Base-by-base conservation (phyloP, 257 asterid genomes). In the Fraxinus pennsylvanica region DNA sequence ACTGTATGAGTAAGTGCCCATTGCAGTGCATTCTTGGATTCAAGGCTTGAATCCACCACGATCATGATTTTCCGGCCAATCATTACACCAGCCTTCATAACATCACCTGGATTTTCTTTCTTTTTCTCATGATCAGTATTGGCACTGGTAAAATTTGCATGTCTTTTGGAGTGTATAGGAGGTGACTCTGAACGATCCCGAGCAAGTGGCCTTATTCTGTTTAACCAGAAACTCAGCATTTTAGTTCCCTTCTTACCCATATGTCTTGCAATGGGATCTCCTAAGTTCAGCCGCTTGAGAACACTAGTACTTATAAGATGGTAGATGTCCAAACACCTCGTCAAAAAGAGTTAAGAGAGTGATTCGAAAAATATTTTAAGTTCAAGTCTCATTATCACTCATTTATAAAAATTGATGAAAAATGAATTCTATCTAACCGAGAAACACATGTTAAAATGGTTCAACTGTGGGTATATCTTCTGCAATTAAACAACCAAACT, bases 1-100 rank as follows among this genome's bases (percentile, higher is more conserved):
- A 93, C 87, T 0, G 94, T 78, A 79, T 93, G 97, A 77, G 89
- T 90, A 72, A 93, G 87, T 69, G 96, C 91, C 97, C 97, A 93
- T 50, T 88, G 88, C 81, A 93, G 83, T 0, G 97, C 96, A 73
- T 82, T 86, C 83, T 84, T 91, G 3, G 94, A 85, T 83, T 88
- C 96, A 35, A 75, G 45, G 76, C 91, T 88, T 9, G 92, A 78
- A 75, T 93, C 97, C 5, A 93, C 90, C 68, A 93, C 91, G 71
- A 93, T 88, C 97, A 93, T 88, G 52, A 93, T 87, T 85, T 84
- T 91, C 86, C 96, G 89, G 68, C 90, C 94, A 81, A 77, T 80
- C 0, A 76, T 35, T 1, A 45, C 76, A 29, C 72, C 82, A 8
- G 81, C 6, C 76, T 82, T 79, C 21, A 32, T 66, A 7, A 21